Conservation (phyloP, 2,329 filamentous ascomycete genomes). For the Aureobasidium sp. region DNA sequence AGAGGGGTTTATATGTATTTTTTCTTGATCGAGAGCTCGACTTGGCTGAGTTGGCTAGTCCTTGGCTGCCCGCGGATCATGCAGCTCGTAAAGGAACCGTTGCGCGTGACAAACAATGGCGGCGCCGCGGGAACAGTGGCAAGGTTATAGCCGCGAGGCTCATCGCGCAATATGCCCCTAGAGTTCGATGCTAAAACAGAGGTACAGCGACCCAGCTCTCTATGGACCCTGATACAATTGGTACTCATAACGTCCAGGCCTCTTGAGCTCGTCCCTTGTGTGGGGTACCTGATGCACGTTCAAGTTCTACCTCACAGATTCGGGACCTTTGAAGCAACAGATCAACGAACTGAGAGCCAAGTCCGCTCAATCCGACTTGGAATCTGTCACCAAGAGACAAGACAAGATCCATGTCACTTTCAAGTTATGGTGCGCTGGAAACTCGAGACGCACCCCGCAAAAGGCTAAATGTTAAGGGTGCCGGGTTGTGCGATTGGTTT, state of each 20-base stretch:
- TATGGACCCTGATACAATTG: neutral
- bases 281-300: neutral
- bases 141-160: neutral
- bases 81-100: neutral
- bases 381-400: neutral
- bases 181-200: neutral
- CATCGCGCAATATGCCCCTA: neutral
- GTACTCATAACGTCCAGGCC: neutral
- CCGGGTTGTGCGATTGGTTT: neutral
- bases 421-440: neutral
- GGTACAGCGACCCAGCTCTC: neutral
- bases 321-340: neutral
- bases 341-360: neutral
- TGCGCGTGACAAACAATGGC: conserved; percentile 4
- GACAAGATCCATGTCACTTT: neutral
- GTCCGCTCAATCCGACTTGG: neutral
- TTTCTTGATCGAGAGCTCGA: neutral
- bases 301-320: neutral
- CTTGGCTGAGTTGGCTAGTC: conserved; percentile 5
- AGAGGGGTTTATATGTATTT: conserved; percentile 6
- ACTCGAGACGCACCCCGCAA: neutral
- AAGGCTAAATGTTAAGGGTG: neutral
- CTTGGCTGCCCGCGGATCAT: conserved; percentile 8
- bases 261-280: neutral
- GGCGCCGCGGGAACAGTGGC: neutral